A percentile compares a stretch with the other conserved stretches of the same genome.
Evolutionary conservation across 2,329 filamentous ascomycete species (phyloP).

Genomic region (Falciphora oryzae): DNA sequence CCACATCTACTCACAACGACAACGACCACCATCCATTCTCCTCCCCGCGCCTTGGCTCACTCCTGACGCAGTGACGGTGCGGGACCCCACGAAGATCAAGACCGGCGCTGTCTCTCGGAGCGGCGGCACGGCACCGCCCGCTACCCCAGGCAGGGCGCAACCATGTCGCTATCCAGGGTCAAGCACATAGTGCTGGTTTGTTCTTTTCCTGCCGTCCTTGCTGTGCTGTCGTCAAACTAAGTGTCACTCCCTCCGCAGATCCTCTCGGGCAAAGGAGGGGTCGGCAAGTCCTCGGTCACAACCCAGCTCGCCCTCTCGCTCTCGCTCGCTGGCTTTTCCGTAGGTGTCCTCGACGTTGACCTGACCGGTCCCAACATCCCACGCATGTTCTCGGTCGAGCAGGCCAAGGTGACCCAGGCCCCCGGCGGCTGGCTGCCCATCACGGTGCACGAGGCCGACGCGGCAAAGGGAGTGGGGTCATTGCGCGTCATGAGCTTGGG

Average conservation of each 20-base stretch:
- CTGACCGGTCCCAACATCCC: constrained; percentile 95
- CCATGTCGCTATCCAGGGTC: constrained; percentile 63
- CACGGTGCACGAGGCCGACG: constrained; percentile 62
- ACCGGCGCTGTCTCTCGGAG: too few relatives aligned
- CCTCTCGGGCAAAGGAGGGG: constrained; percentile 94
- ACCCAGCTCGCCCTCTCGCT: constrained; percentile 91
- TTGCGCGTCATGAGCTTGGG: constrained; percentile 87
- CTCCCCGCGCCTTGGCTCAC: too few relatives aligned
- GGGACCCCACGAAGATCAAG: too few relatives aligned
- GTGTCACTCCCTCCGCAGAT: constrained; percentile 37
- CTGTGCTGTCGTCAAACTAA: constrained; percentile 11
- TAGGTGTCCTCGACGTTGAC: constrained; percentile 94
- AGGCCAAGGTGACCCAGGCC: constrained; percentile 83
- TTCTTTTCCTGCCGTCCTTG: background rate
- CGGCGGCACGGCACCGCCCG: background rate
- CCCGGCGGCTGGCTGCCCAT: constrained; percentile 92
- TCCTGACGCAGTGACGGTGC: too few relatives aligned
- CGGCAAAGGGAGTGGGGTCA: constrained; percentile 48
- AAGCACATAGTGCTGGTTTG: constrained; percentile 67
- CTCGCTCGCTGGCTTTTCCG: constrained; percentile 75
- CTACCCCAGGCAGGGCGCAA: background rate
- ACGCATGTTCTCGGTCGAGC: constrained; percentile 85
- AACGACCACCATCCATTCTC: too few relatives aligned
- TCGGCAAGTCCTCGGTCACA: constrained; percentile 97
- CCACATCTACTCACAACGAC: too few relatives aligned